Evolutionary conservation across 768 basidiomycete species (phyloP).

Genomic region (Glaciozyma martinii): DNA sequence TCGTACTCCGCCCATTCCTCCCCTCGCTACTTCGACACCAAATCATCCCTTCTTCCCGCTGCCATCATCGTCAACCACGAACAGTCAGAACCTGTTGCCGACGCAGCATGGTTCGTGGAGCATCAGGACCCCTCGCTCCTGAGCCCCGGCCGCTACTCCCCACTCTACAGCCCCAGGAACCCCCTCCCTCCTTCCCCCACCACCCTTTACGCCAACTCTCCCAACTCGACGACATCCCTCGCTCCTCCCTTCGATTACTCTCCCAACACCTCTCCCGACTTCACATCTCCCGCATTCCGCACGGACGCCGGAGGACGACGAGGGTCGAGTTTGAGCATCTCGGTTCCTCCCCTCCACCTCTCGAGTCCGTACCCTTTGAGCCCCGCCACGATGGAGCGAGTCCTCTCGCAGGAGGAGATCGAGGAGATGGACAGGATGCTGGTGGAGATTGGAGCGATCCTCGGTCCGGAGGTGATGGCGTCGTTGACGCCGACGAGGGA

Average conservation of each 20-base stretch:
- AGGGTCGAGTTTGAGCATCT: too few species aligned
- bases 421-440: constrained; percentile 2
- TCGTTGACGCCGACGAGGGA: background rate
- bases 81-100: background rate
- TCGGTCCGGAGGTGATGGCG: background rate
- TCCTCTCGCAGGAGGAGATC: background rate
- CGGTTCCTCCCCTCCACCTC: background rate
- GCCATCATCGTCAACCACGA: background rate
- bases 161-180: background rate
- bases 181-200: background rate
- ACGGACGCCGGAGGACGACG: too few species aligned
- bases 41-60: background rate
- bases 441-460: background rate
- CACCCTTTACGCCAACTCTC: background rate
- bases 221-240: background rate
- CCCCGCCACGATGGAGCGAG: too few species aligned
- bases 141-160: background rate
- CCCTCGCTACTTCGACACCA: background rate
- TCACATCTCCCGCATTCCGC: too few species aligned
- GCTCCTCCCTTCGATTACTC: background rate
- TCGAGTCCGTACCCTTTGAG: too few species aligned
- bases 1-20: background rate
- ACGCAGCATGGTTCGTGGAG: constrained; percentile 7
- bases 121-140: constrained; percentile 12
- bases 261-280: too few species aligned